Base-by-base conservation (phyloP, 2,329 filamentous ascomycete genomes). In the Ophiocordyceps robertsii region DNA sequence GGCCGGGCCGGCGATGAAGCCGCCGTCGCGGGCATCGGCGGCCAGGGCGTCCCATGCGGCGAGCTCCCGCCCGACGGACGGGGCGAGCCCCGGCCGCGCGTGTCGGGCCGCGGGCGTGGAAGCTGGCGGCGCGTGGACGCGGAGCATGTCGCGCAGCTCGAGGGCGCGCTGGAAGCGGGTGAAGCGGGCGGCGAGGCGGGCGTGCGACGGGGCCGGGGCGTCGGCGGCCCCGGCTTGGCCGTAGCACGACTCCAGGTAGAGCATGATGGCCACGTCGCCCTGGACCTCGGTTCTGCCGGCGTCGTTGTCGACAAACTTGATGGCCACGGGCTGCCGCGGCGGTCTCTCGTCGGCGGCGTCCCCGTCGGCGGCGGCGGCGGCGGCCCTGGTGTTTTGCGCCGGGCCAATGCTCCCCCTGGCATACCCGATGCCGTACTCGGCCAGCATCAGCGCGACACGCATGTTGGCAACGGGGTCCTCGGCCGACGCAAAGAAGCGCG, bases 211-310 rank as follows among this genome's bases (percentile, higher is more conserved):
- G 3, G 30, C 21, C 13, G 56, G 49, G 8, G 46, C 43, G 40
- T 56, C 49, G 3, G 47, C 52, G 33, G 50, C 41, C 41, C 55
- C 57, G n/a, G 51, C 48, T 0, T 48, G 45, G 2, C 66, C 65
- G 46, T 77, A 68, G 12, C 67, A 59, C 2, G 71, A 65, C 45
- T 84, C 73, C 1, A 84, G 63, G 45, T 85, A 80, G 10, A 75
- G 54, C 64, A 80, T 64, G 44, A 79, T 72, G 30, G 67, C 68
- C 2, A 69, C 41, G 35, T 72, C 65, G 6, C 75, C 74, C 8
- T 69, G 57, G 1, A 75, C 63, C 0, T 56, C 59, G 2, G 73
- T 68, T 45, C 64, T 66, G 21, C 48, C 58, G 0, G 54, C 50
- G 45, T 80, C 73, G 38, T 73, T 76, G 49, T 80, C 75, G 24